Conservation (phyloP, 208 protist species). For the Trypanosoma theileri region DNA sequence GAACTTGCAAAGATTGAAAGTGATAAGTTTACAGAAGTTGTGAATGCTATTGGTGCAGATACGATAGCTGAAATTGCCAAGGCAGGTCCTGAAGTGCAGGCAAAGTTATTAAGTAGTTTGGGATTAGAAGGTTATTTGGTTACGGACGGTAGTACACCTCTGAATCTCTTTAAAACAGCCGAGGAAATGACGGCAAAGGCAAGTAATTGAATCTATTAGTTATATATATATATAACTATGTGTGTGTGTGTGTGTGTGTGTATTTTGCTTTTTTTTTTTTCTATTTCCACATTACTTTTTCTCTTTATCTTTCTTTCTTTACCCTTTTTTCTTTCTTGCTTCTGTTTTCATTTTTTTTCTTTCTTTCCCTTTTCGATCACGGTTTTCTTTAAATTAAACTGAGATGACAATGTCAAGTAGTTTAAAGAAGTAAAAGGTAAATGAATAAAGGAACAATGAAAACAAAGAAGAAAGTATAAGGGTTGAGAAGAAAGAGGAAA, state of each 20-base stretch:
- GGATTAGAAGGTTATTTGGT: constrained; percentile 90
- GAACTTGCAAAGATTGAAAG: constrained; percentile 46
- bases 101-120: constrained; percentile 66
- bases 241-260: no score
- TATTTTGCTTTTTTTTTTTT: constrained; percentile 1
- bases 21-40: constrained; percentile 42
- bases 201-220: constrained; percentile 11
- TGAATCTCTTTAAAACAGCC: constrained; percentile 92
- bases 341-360: constrained; percentile 6
- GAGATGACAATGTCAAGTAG: neutral
- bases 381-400: neutral
- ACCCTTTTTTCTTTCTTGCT: neutral
- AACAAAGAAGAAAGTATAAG: no score
- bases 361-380: constrained; percentile 6
- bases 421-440: no score
- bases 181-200: constrained; percentile 52
- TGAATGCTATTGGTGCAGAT: constrained; percentile 67
- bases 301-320: neutral
- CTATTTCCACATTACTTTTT: constrained; percentile 1
- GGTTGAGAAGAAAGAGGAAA: constrained; percentile 6
- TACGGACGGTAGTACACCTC: constrained; percentile 89
- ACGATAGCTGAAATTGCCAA: constrained; percentile 81
- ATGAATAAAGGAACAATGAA: no score
- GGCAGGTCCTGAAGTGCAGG: constrained; percentile 83
- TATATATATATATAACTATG: no score